Evolutionary conservation across 148 eudicot genomes (phyloP), one percentile per base, ranked within the genome.

Genomic region (Rhododendron vialii): DNA sequence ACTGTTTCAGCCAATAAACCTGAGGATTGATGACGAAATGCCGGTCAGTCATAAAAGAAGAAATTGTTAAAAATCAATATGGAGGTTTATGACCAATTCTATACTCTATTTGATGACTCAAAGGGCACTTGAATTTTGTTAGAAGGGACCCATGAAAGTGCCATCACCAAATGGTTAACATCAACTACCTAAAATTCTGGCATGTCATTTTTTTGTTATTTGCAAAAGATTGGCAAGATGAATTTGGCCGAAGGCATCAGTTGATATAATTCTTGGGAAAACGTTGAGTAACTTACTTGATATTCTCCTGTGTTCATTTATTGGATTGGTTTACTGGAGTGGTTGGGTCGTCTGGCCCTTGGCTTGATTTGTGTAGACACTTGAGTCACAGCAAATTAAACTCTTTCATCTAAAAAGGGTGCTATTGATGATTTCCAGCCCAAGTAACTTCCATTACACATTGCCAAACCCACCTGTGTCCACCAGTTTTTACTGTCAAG

Each of bases 1-100:
- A 86, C 75, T 69, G 43, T 74, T 50, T 86, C 84, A 74, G 20
- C 75, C 18, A 53, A 82, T 81, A 67, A 76, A 47, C 47, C 81
- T 51, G 73, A 78, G 45, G 86, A 87, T 82, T 80, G 90, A 83
- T 89, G 91, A 83, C 84, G 86, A 85, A 87, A 86, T 85, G 86
- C 83, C 36, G 85, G 88, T 83, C 86, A 86, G 45, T 86, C 85
- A 12, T 35, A 53, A 89, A 87, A 80, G 80, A 30, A 76, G 73
- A 78, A 74, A 33, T 84, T 87, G 63, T 57, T 41, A 2, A 85
- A 4, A 85, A 75, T 83, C 48, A 13, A 65, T 55, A 78, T 45
- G 57, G 81, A 30, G 63, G 73, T 61, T 61, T 71, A 83, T 43
- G 83, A 63, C 28, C 45, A 57, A 85, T 75, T 87, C 80, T 38